phyloP scores from a whole-genome alignment of 805 yeast genomes.

The Pichia eremophila region DNA sequence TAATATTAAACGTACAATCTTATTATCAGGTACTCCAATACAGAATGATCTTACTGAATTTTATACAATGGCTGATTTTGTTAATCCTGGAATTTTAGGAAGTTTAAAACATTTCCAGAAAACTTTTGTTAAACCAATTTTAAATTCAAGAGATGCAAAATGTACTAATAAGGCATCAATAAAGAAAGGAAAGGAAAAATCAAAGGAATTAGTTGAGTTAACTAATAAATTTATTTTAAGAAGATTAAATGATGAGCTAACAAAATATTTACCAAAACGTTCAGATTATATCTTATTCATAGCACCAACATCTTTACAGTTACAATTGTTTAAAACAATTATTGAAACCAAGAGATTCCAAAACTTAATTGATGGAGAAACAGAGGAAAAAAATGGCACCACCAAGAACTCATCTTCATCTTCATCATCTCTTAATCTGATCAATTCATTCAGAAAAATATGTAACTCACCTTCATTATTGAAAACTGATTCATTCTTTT shows the following conservation, averaged over 20 bases:
- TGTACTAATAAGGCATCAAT: conserved; percentile 42
- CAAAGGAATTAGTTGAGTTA: conserved; percentile 52
- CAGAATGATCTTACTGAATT: conserved; percentile 87
- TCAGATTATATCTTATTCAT: conserved; percentile 72
- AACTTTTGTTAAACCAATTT: conserved; percentile 60
- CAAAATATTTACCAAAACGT: conserved; percentile 57
- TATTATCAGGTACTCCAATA: conserved; percentile 60
- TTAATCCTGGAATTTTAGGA: conserved; percentile 80
- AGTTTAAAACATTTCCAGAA: conserved; percentile 45
- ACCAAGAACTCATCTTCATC: too few species aligned
- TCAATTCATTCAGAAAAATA: conserved; percentile 66
- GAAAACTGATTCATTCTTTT: conserved; percentile 37
- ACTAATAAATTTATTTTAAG: conserved; percentile 66
- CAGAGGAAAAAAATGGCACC: neutral
- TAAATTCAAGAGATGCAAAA: conserved; percentile 56
- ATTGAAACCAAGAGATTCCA: conserved; percentile 29
- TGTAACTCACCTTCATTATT: conserved; percentile 75
- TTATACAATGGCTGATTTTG: conserved; percentile 67
- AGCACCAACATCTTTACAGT: conserved; percentile 60
- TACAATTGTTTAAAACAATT: conserved; percentile 43
- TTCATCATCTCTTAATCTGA: conserved; percentile 51
- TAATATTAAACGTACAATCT: conserved; percentile 44
- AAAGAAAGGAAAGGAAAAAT: conserved; percentile 48
- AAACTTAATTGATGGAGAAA: conserved; percentile 17
- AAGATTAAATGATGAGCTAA: conserved; percentile 51